These are phyloP conservation scores for Aspergillus jensenii DNA, from an alignment of 2,329 filamentous ascomycete genomes.

Conservation along the genomic window DNA sequence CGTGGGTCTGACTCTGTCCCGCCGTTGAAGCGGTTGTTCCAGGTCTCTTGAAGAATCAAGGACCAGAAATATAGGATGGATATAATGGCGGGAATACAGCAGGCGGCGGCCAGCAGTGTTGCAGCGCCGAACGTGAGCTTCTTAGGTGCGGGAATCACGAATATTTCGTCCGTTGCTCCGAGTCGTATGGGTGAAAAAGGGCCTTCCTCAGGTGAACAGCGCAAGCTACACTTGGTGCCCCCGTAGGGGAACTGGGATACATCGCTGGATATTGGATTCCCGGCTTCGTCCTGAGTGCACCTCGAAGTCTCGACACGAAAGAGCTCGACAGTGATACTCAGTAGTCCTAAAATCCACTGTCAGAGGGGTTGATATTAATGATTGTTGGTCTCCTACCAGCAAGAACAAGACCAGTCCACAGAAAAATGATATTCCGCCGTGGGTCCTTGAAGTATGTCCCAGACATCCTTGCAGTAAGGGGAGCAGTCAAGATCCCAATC, in stretches of 20 bases:
- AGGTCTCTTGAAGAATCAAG: not conserved
- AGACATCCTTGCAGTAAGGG: slow-evolving; percentile 4
- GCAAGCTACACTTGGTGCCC: not conserved
- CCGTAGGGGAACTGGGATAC: not conserved
- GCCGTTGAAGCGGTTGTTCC: not conserved
- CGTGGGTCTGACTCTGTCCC: not conserved
- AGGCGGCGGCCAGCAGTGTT: not conserved
- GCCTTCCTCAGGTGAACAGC: not conserved
- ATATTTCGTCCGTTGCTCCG: slow-evolving; percentile 1
- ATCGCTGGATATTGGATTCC: not conserved
- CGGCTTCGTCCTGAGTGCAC: not conserved
- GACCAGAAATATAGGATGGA: slow-evolving; percentile 1
- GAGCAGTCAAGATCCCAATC: slow-evolving; percentile 5
- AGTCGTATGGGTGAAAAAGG: not conserved
- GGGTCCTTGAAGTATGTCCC: slow-evolving; percentile 6
- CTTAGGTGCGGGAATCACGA: not conserved
- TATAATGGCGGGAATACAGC: slow-evolving; percentile 1
- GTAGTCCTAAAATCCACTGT: not conserved
- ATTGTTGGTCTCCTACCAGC: not conserved
- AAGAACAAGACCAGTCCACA: slow-evolving; percentile 3
- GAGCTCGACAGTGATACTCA: slow-evolving; percentile 5
- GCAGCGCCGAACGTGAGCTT: slow-evolving; percentile 1
- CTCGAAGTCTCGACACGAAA: not conserved
- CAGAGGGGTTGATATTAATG: not conserved
- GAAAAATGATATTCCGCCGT: not conserved